Evolutionary conservation across 129 eudicot species (phyloP), one percentile per base, ranked within the genome.

Genomic region (Mikania micrantha): DNA sequence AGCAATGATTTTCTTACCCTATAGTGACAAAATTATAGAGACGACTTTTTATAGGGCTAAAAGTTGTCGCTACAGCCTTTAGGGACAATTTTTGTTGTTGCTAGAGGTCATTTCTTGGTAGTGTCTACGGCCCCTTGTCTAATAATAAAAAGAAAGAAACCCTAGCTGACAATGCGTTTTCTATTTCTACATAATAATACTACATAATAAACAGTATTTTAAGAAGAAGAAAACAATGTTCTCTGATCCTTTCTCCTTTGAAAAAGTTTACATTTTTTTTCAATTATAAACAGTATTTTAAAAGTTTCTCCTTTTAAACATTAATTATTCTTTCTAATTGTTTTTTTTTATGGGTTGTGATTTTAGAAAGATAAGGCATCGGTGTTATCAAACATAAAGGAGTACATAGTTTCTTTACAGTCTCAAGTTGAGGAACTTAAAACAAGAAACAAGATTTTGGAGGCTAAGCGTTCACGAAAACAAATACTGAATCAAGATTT

Each of bases 291-390:
- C n/a, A n/a, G n/a, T n/a, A n/a, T n/a, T n/a, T n/a, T n/a, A n/a
- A n/a, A n/a, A n/a, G n/a, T n/a, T n/a, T n/a, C n/a, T n/a, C n/a
- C n/a, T n/a, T n/a, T 39, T 39, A 47, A 0, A 16, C 12, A 42
- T 0, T 60, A n/a, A 38, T 25, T 28, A 21, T 27, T 42, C 9
- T 64, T 27, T 13, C 5, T 65, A 0, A 4, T 74, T 5, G 5
- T 28, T 66, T 42, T 7, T 1, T 34, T 44, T 44, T 32, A 21
- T 42, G 52, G 20, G 8, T 42, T 10, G 12, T 75, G 56, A 50
- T 34, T 60, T 32, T 72, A 93, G 98, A 93, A 81, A 66, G 96
- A 86, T 50, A 93, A 88, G 61, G 90, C 95, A 59, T 74, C 98
- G 1, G 95, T 93, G 44, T 79, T 93, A 9, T 61, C 68, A 41